Percentiles rank a stretch among this genome's conserved stretches.
These are phyloP conservation scores for Pseudoscleropodium purum DNA, from an alignment of 225 moss, liverwort and hornwort species.

Conservation along the genomic window DNA sequence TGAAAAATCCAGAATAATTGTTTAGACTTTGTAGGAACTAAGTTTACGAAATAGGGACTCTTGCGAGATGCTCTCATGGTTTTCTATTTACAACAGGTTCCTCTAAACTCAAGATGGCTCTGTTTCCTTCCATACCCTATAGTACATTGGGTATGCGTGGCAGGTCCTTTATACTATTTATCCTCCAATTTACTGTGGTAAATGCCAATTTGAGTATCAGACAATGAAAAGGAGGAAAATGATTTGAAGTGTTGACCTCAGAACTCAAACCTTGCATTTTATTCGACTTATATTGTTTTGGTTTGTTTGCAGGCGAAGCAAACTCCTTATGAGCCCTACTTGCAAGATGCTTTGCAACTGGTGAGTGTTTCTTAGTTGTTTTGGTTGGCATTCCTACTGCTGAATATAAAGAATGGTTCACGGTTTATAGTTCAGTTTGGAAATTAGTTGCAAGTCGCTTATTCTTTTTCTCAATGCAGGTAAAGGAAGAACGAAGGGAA, in stretches of 20 bases:
- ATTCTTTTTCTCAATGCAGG: constrained; percentile 15
- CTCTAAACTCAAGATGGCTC: not conserved
- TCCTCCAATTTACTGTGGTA: not conserved
- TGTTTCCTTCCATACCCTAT: not conserved
- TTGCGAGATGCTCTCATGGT: not conserved
- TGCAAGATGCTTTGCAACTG: constrained; percentile 69
- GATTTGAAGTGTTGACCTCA: not conserved
- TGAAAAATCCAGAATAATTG: not conserved
- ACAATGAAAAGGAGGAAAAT: not conserved
- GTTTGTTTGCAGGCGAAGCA: constrained; percentile 53
- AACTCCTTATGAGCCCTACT: constrained; percentile 64
- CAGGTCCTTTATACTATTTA: not conserved
- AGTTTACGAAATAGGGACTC: not conserved
- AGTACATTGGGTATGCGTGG: not conserved
- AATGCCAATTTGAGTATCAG: not conserved
- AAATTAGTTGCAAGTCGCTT: not conserved
- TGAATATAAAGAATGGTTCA: not conserved
- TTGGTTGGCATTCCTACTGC: not conserved
- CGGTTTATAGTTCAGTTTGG: not conserved
- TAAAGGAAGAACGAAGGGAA: constrained; percentile 68
- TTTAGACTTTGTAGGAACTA: not conserved
- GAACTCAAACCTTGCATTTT: not conserved
- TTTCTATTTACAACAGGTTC: not conserved
- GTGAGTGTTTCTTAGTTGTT: constrained; percentile 24
- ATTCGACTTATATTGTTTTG: not conserved